A percentile compares a stretch with the other conserved stretches of the same genome.
These are phyloP conservation scores for Lactarius trivialis DNA, from an alignment of 768 basidiomycete species.

Conservation along the genomic window DNA sequence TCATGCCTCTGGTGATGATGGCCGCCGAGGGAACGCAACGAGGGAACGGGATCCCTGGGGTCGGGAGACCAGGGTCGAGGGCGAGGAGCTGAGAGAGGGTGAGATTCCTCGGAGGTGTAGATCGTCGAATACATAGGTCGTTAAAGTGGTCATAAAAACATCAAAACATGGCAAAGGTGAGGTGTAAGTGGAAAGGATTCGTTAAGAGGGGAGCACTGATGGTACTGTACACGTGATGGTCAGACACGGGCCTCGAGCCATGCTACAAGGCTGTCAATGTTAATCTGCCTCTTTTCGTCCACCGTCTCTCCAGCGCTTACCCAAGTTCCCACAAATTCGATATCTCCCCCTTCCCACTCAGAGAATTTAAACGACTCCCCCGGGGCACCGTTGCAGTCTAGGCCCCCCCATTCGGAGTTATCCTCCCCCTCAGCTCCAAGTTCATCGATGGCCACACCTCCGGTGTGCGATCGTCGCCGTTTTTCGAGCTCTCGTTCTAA, in stretches of 20 bases:
- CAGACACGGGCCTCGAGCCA: slow-evolving; percentile 10
- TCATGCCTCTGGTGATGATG: slow-evolving; percentile 31
- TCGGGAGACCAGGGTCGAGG: slow-evolving; percentile 61
- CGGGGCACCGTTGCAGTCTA: slow-evolving; percentile 56
- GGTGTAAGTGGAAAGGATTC: not conserved
- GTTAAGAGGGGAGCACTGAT: not conserved
- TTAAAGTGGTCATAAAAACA: slow-evolving; percentile 8
- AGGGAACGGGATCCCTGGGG: slow-evolving; percentile 40
- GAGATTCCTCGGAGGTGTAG: slow-evolving; percentile 43
- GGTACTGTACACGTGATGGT: not conserved
- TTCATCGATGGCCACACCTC: slow-evolving; percentile 64
- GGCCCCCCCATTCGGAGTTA: slow-evolving; percentile 56
- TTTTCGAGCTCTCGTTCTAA: slow-evolving; percentile 84
- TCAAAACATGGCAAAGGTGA: not conserved
- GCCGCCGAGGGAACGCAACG: slow-evolving; percentile 24
- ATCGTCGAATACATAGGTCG: slow-evolving; percentile 36
- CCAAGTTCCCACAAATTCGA: slow-evolving; percentile 58
- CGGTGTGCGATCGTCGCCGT: slow-evolving; percentile 54
- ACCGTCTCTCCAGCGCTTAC: slow-evolving; percentile 31
- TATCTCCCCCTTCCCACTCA: slow-evolving; percentile 83
- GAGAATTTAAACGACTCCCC: slow-evolving; percentile 61
- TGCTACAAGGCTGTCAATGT: not conserved
- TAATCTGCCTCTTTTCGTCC: slow-evolving; percentile 31
- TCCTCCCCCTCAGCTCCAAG: slow-evolving; percentile 59
- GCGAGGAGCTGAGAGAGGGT: slow-evolving; percentile 47